Evolutionary conservation across 345 rosid species (phyloP), one percentile per base, ranked within the genome.

Genomic region (Salix caprea): DNA sequence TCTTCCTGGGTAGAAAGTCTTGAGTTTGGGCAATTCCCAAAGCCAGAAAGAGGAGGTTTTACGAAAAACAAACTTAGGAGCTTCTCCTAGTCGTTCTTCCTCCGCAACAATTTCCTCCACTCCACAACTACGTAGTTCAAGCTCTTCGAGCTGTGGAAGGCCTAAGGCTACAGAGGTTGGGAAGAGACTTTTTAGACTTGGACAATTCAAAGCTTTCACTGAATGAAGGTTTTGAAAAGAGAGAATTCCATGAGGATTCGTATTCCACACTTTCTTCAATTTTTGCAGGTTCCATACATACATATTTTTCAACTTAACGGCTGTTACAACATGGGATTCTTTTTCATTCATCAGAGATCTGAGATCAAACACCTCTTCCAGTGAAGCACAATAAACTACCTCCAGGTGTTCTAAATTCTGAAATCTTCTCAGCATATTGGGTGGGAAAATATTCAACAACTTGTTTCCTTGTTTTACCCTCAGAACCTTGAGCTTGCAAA

Each of bases 81-180:
- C 65, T 7, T 12, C 42, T 15, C 76, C 68, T 23, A 10, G 50
- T 50, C 14, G 71, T 72, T 44, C 73, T 12, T 77, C 83, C 54
- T 14, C 60, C 4, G 64, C 56, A 58, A 84, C 67, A 50, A 75
- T 61, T 48, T 77, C 69, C 68, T 79, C 74, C n/a, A 77, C 11
- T 5, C 46, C 78, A 42, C 77, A 82, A 19, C 2, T 0, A 11
- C 2, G 24, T 48, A 76, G 44, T 4, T 12, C 2, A 15, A 84
- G 69, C 40, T 23, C 13, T 69, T 69, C 74, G 21, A 84, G 83
- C 32, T 73, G 44, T 32, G 1, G 12, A 30, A 81, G 75, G 19
- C 12, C 26, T 28, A 3, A 42, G 23, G 80, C 79, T 26, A 82
- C 1, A 16, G 71, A 73, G 7, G 62, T 39, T 48, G 82, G 70